Evolutionary conservation across 768 basidiomycete genomes (phyloP).

Genomic region (Lactarius trivialis): DNA sequence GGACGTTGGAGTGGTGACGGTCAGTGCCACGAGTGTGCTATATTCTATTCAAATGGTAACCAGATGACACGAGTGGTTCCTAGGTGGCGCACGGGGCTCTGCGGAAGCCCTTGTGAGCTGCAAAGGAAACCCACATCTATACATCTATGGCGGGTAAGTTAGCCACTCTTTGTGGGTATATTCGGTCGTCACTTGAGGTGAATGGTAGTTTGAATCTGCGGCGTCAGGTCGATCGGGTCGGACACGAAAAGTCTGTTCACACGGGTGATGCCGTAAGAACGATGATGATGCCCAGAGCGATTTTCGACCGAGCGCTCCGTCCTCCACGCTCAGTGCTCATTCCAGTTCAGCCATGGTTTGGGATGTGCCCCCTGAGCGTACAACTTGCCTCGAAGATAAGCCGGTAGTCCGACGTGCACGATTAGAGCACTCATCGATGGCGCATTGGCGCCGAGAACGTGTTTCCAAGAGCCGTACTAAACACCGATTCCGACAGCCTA

Average conservation of each 20-base stretch:
- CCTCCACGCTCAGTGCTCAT: not conserved
- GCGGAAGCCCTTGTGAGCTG: not conserved
- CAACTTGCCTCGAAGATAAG: not conserved
- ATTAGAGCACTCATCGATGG: not conserved
- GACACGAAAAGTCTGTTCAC: not conserved
- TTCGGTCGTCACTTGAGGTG: not conserved
- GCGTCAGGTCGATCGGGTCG: not conserved
- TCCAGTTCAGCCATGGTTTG: not conserved
- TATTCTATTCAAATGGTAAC: conserved; percentile 5
- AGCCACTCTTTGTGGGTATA: not conserved
- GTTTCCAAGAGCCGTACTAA: not conserved
- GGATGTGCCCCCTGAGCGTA: not conserved
- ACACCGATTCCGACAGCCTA: not conserved
- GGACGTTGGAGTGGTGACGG: not conserved
- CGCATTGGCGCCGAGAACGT: not conserved
- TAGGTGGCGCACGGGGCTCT: not conserved
- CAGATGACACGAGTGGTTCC: not conserved
- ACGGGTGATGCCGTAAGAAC: not conserved
- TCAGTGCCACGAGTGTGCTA: not conserved
- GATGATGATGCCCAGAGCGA: not conserved
- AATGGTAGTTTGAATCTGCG: not conserved
- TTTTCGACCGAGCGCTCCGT: not conserved
- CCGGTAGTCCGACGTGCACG: not conserved
- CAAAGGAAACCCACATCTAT: not conserved
- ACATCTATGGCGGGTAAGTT: not conserved